Percentiles rank a stretch among this genome's conserved stretches.
phyloP scores from a whole-genome alignment of 192 early-diverging fungal species.

The Diversispora epigaea region DNA sequence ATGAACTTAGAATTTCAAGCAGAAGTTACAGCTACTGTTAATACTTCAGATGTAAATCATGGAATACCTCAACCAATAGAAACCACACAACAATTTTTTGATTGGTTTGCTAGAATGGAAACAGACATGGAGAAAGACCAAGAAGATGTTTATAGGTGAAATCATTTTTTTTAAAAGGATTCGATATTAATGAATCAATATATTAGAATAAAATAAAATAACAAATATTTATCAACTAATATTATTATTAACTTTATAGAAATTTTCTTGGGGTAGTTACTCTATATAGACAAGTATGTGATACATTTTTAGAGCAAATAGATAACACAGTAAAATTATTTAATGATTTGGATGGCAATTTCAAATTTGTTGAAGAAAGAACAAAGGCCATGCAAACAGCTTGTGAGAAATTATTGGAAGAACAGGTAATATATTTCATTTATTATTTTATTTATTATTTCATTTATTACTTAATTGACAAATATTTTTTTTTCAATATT shows the following conservation, averaged over 20 bases:
- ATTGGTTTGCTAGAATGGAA: slow-evolving; percentile 88
- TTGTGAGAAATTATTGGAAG: slow-evolving; percentile 74
- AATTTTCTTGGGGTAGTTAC: slow-evolving; percentile 60
- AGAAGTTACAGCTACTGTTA: slow-evolving; percentile 29
- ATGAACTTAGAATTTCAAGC: slow-evolving; percentile 30
- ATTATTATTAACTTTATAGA: slow-evolving; percentile 38
- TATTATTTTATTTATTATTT: not conserved
- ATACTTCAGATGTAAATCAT: slow-evolving; percentile 37
- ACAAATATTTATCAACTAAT: not conserved
- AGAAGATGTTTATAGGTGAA: slow-evolving; percentile 75
- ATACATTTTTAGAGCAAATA: slow-evolving; percentile 63
- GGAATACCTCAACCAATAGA: slow-evolving; percentile 66
- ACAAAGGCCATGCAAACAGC: slow-evolving; percentile 76
- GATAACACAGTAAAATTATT: slow-evolving; percentile 59
- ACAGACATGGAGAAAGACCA: slow-evolving; percentile 82
- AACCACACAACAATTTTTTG: slow-evolving; percentile 89
- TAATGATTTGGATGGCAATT: slow-evolving; percentile 63
- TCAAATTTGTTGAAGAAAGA: slow-evolving; percentile 75
- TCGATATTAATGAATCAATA: not conserved
- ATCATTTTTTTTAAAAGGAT: slow-evolving; percentile 2
- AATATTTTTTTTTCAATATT: not conserved
- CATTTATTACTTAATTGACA: not conserved
- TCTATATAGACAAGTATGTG: slow-evolving; percentile 62
- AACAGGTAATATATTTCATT: slow-evolving; percentile 49
- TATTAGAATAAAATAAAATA: not conserved